A percentile compares a stretch with the other conserved stretches of the same genome.
Evolutionary conservation across 2,329 filamentous ascomycete genomes (phyloP).

Genomic region (Mycogone perniciosa): DNA sequence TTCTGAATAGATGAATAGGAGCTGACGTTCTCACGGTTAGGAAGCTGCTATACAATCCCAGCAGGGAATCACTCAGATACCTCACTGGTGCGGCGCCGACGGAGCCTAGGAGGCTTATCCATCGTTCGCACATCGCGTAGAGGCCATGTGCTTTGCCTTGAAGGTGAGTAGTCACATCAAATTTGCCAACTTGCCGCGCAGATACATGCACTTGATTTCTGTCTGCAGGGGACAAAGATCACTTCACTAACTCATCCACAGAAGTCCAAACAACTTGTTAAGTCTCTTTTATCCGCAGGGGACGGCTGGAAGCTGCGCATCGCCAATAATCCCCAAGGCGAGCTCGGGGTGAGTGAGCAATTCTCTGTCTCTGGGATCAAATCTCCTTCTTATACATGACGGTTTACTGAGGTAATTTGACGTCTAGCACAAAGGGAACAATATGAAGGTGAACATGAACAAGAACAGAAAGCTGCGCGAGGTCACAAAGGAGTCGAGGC

Average conservation of each 20-base stretch:
- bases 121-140: conserved; percentile 19
- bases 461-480: conserved; percentile 16
- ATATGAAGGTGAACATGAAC: conserved; percentile 19
- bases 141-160: conserved; percentile 20
- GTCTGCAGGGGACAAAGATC: neutral
- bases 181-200: neutral
- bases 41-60: conserved; percentile 21
- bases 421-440: conserved; percentile 17
- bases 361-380: too few species aligned
- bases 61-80: conserved; percentile 20
- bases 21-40: conserved; percentile 4
- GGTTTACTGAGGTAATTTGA: too few species aligned
- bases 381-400: too few species aligned
- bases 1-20: neutral
- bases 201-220: neutral
- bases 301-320: conserved; percentile 21
- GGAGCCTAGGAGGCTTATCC: conserved; percentile 25
- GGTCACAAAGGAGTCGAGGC: conserved; percentile 4
- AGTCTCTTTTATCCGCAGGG: conserved; percentile 20
- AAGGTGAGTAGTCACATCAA: conserved; percentile 9
- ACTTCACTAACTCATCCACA: neutral
- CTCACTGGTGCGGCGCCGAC: conserved; percentile 22
- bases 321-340: conserved; percentile 21
- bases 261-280: conserved; percentile 24
- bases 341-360: conserved; percentile 16